Evolutionary conservation across 2,329 filamentous ascomycete species (phyloP).

Genomic region (Colletotrichum gigasporum): DNA sequence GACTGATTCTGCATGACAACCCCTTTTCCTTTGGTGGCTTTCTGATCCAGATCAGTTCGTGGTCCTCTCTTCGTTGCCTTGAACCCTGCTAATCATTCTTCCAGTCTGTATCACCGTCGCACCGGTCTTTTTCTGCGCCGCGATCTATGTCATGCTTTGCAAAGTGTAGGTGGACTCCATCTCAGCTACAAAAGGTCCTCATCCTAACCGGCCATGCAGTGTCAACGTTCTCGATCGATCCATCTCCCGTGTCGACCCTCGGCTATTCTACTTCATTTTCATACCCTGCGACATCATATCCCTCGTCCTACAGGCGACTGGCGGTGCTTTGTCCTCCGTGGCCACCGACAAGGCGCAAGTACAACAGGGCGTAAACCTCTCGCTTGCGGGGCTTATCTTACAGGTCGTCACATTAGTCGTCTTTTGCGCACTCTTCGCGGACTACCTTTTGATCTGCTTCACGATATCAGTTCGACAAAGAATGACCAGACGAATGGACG

Average conservation of each 20-base stretch:
- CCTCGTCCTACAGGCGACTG: constrained; percentile 61
- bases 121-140: constrained; percentile 39
- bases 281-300: constrained; percentile 62
- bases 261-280: constrained; percentile 45
- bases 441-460: constrained; percentile 47
- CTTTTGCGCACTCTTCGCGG: constrained; percentile 52
- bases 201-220: not conserved
- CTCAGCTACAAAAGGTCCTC: constrained; percentile 36
- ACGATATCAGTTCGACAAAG: constrained; percentile 39
- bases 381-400: constrained; percentile 61
- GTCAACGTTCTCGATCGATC: constrained; percentile 38
- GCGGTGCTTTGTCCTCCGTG: constrained; percentile 54
- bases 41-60: constrained; percentile 66
- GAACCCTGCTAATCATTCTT: not conserved
- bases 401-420: constrained; percentile 59
- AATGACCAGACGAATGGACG: constrained; percentile 47
- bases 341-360: constrained; percentile 29
- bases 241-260: constrained; percentile 41
- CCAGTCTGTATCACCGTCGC: constrained; percentile 47
- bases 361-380: constrained; percentile 55
- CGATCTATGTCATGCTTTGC: constrained; percentile 39
- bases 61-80: no score
- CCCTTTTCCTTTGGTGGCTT: constrained; percentile 68
- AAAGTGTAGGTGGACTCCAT: constrained; percentile 10
- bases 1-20: constrained; percentile 64